Percentiles rank a stretch among this genome's conserved stretches.
phyloP scores from a whole-genome alignment of 2,329 filamentous ascomycete genomes.

The Incumbomyces delicatus region DNA sequence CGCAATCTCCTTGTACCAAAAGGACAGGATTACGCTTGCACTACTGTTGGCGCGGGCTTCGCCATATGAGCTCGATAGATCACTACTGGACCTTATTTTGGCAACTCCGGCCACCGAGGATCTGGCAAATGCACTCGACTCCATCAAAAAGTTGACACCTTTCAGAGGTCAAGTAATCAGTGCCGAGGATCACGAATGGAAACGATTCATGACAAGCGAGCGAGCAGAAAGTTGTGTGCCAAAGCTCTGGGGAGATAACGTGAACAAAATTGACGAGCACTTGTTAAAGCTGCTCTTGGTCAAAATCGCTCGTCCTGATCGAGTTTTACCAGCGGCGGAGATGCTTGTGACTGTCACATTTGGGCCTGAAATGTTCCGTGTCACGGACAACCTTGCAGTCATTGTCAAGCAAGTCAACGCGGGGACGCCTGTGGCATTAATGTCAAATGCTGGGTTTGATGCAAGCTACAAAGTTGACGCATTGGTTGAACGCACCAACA shows the following conservation, averaged over 20 bases:
- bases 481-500: slow-evolving; percentile 72
- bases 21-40: slow-evolving; percentile 85
- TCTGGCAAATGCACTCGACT: slow-evolving; percentile 58
- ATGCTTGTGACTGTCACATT: slow-evolving; percentile 83
- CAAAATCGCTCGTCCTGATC: slow-evolving; percentile 90
- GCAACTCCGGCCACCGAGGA: slow-evolving; percentile 65
- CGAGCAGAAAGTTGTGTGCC: slow-evolving; percentile 78
- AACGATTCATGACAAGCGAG: slow-evolving; percentile 74
- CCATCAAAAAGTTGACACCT: slow-evolving; percentile 57
- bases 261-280: slow-evolving; percentile 60
- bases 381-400: slow-evolving; percentile 72
- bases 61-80: slow-evolving; percentile 92
- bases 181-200: slow-evolving; percentile 57
- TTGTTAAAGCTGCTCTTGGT: slow-evolving; percentile 78
- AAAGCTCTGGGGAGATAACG: slow-evolving; percentile 57
- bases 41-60: slow-evolving; percentile 92
- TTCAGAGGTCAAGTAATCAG: slow-evolving; percentile 62
- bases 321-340: slow-evolving; percentile 87
- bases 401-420: slow-evolving; percentile 78
- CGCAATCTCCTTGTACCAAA: slow-evolving; percentile 84
- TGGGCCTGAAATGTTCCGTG: slow-evolving; percentile 69
- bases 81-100: slow-evolving; percentile 74
- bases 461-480: slow-evolving; percentile 98
- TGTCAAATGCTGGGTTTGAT: slow-evolving; percentile 93
- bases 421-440: slow-evolving; percentile 76